These are phyloP conservation scores for Solanum etuberosum DNA, from an alignment of 257 asterid species.

Conservation along the genomic window DNA sequence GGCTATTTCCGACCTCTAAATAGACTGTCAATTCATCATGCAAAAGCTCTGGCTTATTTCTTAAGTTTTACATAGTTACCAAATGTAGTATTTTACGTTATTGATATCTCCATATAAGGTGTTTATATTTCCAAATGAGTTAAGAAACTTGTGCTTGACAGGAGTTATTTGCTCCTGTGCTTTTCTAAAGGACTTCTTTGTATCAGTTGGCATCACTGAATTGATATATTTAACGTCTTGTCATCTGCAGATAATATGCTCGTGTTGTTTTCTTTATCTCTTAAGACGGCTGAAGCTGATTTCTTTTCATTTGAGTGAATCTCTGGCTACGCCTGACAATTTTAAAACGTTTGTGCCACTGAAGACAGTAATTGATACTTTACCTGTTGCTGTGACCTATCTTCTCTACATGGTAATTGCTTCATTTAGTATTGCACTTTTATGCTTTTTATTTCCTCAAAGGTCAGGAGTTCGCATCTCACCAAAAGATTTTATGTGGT, in stretches of 20 bases:
- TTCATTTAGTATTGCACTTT: constrained; percentile 7
- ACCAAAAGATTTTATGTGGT: neutral
- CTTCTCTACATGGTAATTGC: constrained; percentile 74
- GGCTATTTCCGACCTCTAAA: neutral
- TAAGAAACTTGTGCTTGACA: neutral
- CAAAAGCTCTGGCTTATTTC: neutral
- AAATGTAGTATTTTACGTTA: neutral
- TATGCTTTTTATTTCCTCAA: neutral
- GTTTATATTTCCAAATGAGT: neutral
- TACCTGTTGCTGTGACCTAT: constrained; percentile 66
- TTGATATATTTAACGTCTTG: neutral
- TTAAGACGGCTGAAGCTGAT: constrained; percentile 53
- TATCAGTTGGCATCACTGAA: neutral
- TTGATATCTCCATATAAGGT: neutral
- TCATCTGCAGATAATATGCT: constrained; percentile 63
- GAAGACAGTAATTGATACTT: constrained; percentile 42
- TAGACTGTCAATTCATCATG: neutral
- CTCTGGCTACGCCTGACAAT: constrained; percentile 27
- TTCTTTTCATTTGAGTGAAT: constrained; percentile 48
- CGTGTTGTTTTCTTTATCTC: constrained; percentile 59
- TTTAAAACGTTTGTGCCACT: constrained; percentile 40
- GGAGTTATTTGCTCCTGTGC: neutral
- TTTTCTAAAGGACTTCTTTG: neutral
- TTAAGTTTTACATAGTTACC: neutral
- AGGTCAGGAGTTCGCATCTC: constrained; percentile 3